phyloP scores from a whole-genome alignment of 1,139 yeast species.

The Entelexis paramagnoliae region DNA sequence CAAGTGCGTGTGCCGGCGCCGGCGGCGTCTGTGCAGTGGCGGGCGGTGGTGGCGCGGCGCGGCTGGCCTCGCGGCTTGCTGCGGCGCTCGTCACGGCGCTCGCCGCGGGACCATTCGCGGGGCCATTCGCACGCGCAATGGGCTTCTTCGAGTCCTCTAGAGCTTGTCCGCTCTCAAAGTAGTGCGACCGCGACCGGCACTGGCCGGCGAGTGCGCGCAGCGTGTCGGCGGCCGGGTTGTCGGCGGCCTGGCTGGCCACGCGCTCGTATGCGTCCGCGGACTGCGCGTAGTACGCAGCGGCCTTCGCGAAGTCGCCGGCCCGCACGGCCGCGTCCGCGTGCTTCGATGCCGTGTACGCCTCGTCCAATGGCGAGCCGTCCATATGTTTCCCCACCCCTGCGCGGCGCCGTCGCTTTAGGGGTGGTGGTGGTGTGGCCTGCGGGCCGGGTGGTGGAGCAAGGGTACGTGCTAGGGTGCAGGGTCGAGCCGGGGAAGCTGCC shows the following conservation, averaged over 20 bases:
- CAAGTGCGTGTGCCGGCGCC: not conserved
- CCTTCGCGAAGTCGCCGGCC: conserved; percentile 27
- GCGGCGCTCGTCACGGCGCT: too few relatives aligned
- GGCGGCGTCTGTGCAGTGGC: not conserved
- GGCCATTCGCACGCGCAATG: too few relatives aligned
- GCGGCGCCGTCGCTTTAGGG: too few relatives aligned
- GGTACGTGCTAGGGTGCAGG: not conserved
- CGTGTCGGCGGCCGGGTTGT: conserved; percentile 25
- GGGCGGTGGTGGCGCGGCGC: not conserved
- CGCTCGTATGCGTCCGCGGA: conserved; percentile 28
- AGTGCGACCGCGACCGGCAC: conserved; percentile 25
- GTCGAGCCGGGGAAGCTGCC: too few relatives aligned
- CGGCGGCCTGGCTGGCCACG: conserved; percentile 24
- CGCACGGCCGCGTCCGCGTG: conserved; percentile 30
- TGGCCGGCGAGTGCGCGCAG: conserved; percentile 27
- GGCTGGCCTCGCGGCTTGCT: too few relatives aligned
- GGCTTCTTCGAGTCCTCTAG: conserved; percentile 12
- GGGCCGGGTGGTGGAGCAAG: conserved; percentile 1
- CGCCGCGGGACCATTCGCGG: too few relatives aligned
- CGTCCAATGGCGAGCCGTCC: conserved; percentile 24
- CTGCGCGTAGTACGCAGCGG: conserved; percentile 25
- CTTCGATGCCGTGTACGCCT: conserved; percentile 30
- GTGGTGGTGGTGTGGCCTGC: too few relatives aligned
- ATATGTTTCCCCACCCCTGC: too few relatives aligned
- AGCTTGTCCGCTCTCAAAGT: conserved; percentile 23